Conservation (phyloP, 805 yeast species). For the Suhomyces pyralidae region DNA sequence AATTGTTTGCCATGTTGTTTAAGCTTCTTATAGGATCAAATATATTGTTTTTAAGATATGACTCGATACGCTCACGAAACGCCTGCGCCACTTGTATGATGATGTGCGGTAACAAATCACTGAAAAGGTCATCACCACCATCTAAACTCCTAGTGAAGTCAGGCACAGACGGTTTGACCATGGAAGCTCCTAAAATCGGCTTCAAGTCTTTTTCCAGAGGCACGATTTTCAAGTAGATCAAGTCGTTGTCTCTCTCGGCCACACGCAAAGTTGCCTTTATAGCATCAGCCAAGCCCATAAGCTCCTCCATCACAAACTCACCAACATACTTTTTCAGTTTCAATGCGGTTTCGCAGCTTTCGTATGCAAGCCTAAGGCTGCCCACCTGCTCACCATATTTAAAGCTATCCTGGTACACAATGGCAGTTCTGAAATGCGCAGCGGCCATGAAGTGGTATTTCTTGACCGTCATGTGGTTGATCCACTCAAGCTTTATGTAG, state of each 20-base stretch:
- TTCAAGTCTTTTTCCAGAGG: constrained; percentile 46
- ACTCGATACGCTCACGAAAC: constrained; percentile 61
- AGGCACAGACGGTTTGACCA: constrained; percentile 51
- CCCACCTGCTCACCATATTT: constrained; percentile 74
- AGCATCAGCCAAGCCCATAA: constrained; percentile 46
- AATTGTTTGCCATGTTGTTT: constrained; percentile 41
- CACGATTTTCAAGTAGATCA: constrained; percentile 67
- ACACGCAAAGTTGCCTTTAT: constrained; percentile 45
- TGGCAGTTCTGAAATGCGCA: constrained; percentile 61
- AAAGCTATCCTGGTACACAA: constrained; percentile 43
- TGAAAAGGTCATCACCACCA: background rate
- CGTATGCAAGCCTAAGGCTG: constrained; percentile 44
- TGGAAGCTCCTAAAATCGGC: constrained; percentile 45
- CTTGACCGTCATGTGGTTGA: constrained; percentile 58
- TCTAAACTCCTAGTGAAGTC: constrained; percentile 1
- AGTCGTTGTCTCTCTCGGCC: constrained; percentile 77
- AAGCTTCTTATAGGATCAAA: constrained; percentile 48
- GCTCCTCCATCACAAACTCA: constrained; percentile 48
- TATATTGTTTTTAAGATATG: constrained; percentile 45
- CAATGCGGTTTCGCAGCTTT: constrained; percentile 34
- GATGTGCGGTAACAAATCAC: constrained; percentile 60
- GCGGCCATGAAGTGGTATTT: constrained; percentile 66
- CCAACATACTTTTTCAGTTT: constrained; percentile 41
- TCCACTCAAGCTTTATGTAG: constrained; percentile 58
- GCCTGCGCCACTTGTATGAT: constrained; percentile 67